Conservation (phyloP, 1,139 yeast species). For the Pichia sp. region DNA sequence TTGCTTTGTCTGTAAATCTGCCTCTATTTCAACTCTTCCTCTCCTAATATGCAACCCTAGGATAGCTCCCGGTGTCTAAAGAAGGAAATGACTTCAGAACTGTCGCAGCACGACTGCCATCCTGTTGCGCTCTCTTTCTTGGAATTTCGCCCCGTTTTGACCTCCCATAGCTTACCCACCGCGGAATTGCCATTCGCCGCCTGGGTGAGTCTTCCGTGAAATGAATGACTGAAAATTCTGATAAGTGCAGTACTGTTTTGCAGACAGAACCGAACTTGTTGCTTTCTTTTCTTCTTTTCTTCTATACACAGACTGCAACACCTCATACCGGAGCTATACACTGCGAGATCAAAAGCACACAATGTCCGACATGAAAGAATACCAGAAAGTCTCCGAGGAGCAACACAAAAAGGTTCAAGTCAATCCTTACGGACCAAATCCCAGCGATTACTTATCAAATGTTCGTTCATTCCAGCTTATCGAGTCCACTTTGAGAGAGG, state of each 20-base stretch:
- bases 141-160: too few relatives aligned
- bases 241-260: neutral
- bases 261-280: too few relatives aligned
- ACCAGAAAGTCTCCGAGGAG: constrained; percentile 49
- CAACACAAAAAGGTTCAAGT: constrained; percentile 31
- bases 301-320: too few relatives aligned
- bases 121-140: too few relatives aligned
- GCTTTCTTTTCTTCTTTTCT: neutral
- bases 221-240: neutral
- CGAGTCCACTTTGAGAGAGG: constrained; percentile 95
- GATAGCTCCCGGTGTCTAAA: too few relatives aligned
- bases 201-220: neutral
- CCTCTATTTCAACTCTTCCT: too few relatives aligned
- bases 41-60: too few relatives aligned
- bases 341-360: neutral
- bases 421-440: constrained; percentile 95
- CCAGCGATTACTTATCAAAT: constrained; percentile 86
- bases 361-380: constrained; percentile 27
- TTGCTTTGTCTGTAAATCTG: too few relatives aligned
- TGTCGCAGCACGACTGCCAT: too few relatives aligned
- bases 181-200: neutral
- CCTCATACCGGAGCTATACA: too few relatives aligned
- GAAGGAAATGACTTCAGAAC: too few relatives aligned
- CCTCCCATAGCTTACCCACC: neutral
- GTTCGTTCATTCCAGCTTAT: constrained; percentile 86